Evolutionary conservation across 139 green algal genomes (phyloP).

Genomic region (Asterochloris erici): DNA sequence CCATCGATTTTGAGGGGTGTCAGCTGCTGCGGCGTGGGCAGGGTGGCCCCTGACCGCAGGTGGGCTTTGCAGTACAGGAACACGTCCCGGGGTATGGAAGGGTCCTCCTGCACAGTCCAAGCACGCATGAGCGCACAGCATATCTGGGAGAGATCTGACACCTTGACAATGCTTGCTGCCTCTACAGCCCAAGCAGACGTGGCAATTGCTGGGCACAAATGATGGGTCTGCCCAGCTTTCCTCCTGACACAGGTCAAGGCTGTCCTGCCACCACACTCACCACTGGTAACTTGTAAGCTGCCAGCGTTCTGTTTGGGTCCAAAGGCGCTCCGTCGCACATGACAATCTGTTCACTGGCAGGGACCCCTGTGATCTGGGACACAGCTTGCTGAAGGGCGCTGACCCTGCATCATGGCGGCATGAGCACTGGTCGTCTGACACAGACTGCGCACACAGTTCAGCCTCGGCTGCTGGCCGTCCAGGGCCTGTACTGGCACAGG

Average conservation of each 20-base stretch:
- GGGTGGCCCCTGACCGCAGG: slow-evolving; percentile 35
- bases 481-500: too few species aligned
- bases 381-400: slow-evolving; percentile 75
- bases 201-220: too few species aligned
- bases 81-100: slow-evolving; percentile 47
- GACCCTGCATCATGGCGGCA: slow-evolving; percentile 48
- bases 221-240: too few species aligned
- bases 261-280: slow-evolving; percentile 26
- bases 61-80: slow-evolving; percentile 76
- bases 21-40: slow-evolving; percentile 15
- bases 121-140: background rate
- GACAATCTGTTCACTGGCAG: slow-evolving; percentile 74
- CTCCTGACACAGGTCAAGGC: background rate
- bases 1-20: too few species aligned
- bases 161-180: too few species aligned
- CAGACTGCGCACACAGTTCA: too few species aligned
- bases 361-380: slow-evolving; percentile 64
- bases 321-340: slow-evolving; percentile 68
- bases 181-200: too few species aligned
- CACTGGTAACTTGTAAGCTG: slow-evolving; percentile 68
- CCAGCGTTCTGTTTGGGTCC: slow-evolving; percentile 56
- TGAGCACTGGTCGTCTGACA: too few species aligned
- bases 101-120: background rate
- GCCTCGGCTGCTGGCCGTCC: too few species aligned
- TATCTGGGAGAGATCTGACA: too few species aligned